Base-by-base conservation (phyloP, 371 early-diverging fungal genomes). In the Actinomortierella wolfii region DNA sequence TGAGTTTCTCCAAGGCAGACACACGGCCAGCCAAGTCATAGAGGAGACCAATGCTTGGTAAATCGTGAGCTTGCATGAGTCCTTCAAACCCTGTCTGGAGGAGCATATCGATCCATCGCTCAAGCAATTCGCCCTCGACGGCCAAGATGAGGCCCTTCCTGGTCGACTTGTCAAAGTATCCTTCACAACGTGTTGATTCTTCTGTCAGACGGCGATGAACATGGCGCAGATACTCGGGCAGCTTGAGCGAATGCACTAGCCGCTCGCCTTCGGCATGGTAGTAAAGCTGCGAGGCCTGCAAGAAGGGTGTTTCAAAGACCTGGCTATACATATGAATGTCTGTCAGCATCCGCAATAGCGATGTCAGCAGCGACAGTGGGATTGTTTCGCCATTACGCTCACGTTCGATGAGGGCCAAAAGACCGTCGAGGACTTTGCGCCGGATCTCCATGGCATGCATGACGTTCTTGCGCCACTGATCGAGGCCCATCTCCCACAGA, bases 401-500 rank as follows among this genome's bases (percentile, higher is more conserved):
- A 18, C 54, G 61, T 53, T 76, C 69, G 42, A 93, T 87, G 60
- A 87, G 57, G 11, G 64, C 55, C 26, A 92, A 57, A 9, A 88
- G 54, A 14, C 82, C 87, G 0, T 68, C 67, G 9, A 90, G 62
- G 5, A 84, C 76, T 46, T 80, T 86, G 54, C 78, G 57, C 40
- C 84, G 77, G 29, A 92, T 78, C n/a, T 68, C 66, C 0, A 68
- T 54, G 34, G 82, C 75, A 18, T 74, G 61, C 64, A 89, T 75
- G 26, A 89, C 81, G 34, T 82, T 74, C 13, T 70, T 68, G 47
- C 89, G 81, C 76, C 94, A 94, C 18, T 93, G 75, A 17, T 85
- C 81, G 66, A 93, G 73, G 0, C 92, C 93, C 86, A 94, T 84
- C 26, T 91, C 91, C 87, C 94, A 91, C 26, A 97, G 70, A 3